phyloP scores from a whole-genome alignment of 345 rosid species.

The Rhizophora apiculata region DNA sequence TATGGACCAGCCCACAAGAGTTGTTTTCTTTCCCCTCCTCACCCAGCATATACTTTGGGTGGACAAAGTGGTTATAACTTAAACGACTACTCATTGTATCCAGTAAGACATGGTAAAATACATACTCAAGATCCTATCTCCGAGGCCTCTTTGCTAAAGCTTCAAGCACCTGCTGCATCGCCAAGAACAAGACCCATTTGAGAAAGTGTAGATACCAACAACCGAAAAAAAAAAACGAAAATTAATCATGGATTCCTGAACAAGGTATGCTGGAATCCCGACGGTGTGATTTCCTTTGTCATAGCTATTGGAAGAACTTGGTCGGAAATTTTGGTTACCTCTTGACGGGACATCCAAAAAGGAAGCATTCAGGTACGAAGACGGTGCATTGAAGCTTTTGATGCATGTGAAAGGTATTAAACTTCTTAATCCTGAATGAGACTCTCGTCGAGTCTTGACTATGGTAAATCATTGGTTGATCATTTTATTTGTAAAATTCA shows the following conservation, averaged over 20 bases:
- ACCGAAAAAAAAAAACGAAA: background rate
- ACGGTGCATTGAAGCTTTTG: background rate
- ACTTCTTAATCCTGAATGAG: background rate
- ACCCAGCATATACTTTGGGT: conserved; percentile 43
- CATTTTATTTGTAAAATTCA: background rate
- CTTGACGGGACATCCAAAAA: background rate
- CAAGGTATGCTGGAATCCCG: conserved; percentile 5
- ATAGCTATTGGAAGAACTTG: background rate
- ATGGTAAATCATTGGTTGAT: background rate
- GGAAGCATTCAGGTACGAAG: background rate
- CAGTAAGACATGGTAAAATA: conserved; percentile 36
- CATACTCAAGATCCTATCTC: conserved; percentile 39
- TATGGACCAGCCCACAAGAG: conserved; percentile 57
- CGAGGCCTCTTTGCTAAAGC: conserved; percentile 39
- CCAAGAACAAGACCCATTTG: conserved; percentile 56
- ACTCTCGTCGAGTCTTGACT: background rate
- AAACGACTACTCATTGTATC: conserved; percentile 48
- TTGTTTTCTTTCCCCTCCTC: conserved; percentile 79
- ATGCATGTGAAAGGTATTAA: background rate
- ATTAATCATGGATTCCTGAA: conserved; percentile 7
- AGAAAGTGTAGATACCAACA: conserved; percentile 32
- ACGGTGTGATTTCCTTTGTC: background rate
- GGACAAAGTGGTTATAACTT: conserved; percentile 54
- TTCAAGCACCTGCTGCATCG: conserved; percentile 47
- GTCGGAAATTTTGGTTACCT: background rate